Evolutionary conservation across 345 rosid species (phyloP), one percentile per base, ranked within the genome.

Genomic region (Brassica nigra): DNA sequence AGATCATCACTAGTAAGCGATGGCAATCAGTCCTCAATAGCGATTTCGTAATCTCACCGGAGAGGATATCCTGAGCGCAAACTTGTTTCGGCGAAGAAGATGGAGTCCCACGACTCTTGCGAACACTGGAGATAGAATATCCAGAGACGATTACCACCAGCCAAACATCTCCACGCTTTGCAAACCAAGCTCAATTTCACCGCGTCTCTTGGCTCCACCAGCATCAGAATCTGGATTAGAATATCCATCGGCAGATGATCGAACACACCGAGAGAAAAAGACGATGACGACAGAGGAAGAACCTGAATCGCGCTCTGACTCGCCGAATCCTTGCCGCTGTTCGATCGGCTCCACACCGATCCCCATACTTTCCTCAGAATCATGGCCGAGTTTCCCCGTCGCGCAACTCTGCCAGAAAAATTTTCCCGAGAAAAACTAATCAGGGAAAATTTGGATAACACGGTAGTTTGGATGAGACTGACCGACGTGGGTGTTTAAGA

Each of bases 231-330:
- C 75, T 86, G 89, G 58, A 90, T 4, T 63, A 92, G 18, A 15
- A 95, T 82, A 65, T 95, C 99, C 30, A 58, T 47, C 31, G 97
- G 97, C n/a, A 95, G 36, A 54, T 75, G 71, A 74, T 95, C 95
- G 69, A 91, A 88, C 20, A 61, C 73, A 6, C 94, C 97, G 2
- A 89, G 78, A 47, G 92, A 88, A 20, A 86, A 80, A 14, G 39
- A 18, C 9, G 61, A 70, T 11, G 76, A 6, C 52, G 15, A 44
- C 39, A 67, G 1, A 30, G 83, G 18, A 18, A 18, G 70, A 59
- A 52, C 69, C 8, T 69, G 71, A n/a, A 73, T 74, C 1, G 78
- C 36, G 0, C 42, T 52, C 20, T 52, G 58, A 6, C 58, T 80
- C 70, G 9, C 61, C 14, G 77, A 71, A 28, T 62, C 72, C 39